These are phyloP conservation scores for Metschnikowia santaceciliae DNA, from an alignment of 805 yeast species.

Conservation along the genomic window DNA sequence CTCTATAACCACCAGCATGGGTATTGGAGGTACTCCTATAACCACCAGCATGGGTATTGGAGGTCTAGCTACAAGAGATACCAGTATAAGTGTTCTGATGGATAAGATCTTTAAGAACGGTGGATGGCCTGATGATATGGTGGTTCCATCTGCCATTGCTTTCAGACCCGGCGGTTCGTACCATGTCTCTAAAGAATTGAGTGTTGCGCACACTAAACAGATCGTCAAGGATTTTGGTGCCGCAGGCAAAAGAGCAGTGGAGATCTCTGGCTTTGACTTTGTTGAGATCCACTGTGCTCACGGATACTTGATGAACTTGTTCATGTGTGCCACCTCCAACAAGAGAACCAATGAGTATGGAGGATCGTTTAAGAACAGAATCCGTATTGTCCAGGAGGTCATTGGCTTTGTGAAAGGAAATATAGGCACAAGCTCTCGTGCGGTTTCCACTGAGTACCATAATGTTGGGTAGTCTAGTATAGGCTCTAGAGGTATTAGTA, in stretches of 20 bases:
- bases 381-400: conserved; percentile 40
- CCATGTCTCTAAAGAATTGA: conserved; percentile 23
- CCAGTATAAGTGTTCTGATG: no score
- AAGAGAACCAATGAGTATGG: conserved; percentile 42
- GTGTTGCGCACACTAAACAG: conserved; percentile 12
- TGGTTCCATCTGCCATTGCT: conserved; percentile 37
- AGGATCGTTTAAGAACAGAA: conserved; percentile 41
- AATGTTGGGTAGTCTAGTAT: no score
- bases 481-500: no score
- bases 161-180: conserved; percentile 29
- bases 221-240: conserved; percentile 7
- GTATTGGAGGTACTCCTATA: no score
- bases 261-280: conserved; percentile 40
- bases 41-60: no score
- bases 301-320: conserved; percentile 38
- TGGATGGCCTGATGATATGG: neutral
- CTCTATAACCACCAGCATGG: no score
- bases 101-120: neutral
- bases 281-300: conserved; percentile 42
- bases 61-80: no score
- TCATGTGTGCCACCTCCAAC: conserved; percentile 33
- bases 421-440: no score
- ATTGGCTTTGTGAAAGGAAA: conserved; percentile 45
- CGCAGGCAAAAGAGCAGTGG: conserved; percentile 16
- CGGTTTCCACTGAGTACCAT: no score